These are phyloP conservation scores for Fusarium avenaceum DNA, from an alignment of 2,329 filamentous ascomycete species.

Conservation along the genomic window DNA sequence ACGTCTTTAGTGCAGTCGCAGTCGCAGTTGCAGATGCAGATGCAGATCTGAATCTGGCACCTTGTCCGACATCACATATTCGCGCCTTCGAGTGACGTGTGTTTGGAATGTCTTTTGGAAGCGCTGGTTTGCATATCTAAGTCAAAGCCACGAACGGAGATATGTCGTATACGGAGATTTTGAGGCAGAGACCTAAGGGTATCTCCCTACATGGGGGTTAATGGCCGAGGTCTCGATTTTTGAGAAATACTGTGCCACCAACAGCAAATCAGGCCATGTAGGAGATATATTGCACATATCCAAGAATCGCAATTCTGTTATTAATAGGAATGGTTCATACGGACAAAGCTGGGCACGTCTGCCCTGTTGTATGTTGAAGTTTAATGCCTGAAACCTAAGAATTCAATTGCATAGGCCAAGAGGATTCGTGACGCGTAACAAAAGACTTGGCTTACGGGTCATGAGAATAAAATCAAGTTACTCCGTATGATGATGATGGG, in stretches of 20 bases:
- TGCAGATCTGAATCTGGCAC: conserved; percentile 16
- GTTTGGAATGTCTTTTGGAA: too few species aligned
- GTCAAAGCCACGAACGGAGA: conserved; percentile 28
- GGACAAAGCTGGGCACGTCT: too few species aligned
- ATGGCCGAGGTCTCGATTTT: conserved; percentile 13
- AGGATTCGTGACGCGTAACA: conserved; percentile 12
- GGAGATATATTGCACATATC: conserved; percentile 14
- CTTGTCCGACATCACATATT: conserved; percentile 28
- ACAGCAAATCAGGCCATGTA: background rate
- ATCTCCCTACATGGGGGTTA: conserved; percentile 6
- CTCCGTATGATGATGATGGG: background rate
- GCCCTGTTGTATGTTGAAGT: too few species aligned
- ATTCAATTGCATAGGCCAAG: conserved; percentile 37
- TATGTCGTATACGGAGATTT: conserved; percentile 13
- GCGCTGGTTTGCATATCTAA: background rate
- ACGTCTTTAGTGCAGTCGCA: conserved; percentile 1
- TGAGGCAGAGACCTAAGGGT: background rate
- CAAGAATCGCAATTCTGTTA: conserved; percentile 15
- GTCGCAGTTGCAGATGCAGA: background rate
- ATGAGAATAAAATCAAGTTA: conserved; percentile 10
- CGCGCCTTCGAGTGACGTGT: background rate
- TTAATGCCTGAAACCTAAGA: too few species aligned
- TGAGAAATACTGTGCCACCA: conserved; percentile 1
- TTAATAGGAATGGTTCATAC: background rate
- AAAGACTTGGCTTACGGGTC: conserved; percentile 21